Conservation (phyloP, 345 rosid genomes). For the Excoecaria cochinchinensis region DNA sequence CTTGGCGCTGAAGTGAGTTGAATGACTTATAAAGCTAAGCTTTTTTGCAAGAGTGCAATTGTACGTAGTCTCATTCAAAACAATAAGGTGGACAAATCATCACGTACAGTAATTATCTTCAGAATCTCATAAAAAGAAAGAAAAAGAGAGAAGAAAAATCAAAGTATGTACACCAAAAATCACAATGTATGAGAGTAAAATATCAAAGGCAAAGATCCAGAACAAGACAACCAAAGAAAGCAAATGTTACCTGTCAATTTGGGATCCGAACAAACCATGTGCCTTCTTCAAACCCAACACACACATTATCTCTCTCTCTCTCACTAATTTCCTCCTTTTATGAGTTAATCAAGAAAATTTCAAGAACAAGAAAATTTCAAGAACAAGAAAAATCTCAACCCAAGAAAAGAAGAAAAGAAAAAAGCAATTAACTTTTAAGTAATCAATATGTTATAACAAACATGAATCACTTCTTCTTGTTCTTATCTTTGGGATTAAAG, state of each 20-base stretch:
- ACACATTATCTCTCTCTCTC: background rate
- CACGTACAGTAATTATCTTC: background rate
- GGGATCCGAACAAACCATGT: constrained; percentile 34
- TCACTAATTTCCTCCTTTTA: background rate
- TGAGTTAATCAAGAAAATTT: background rate
- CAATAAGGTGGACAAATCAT: background rate
- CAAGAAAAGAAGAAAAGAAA: background rate
- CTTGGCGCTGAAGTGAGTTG: too few relatives aligned
- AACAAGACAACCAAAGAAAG: constrained; percentile 49
- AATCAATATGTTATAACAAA: background rate
- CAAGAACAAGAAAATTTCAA: background rate
- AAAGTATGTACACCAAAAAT: constrained; percentile 2
- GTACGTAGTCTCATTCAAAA: too few relatives aligned
- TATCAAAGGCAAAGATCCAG: constrained; percentile 16
- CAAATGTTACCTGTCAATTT: constrained; percentile 41
- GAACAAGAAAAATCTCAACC: background rate
- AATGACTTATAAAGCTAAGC: too few relatives aligned
- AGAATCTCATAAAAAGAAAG: background rate
- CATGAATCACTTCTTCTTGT: constrained; percentile 44
- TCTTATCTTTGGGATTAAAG: constrained; percentile 60
- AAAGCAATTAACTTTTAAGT: background rate
- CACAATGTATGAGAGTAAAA: constrained; percentile 14
- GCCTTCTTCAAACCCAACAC: constrained; percentile 10
- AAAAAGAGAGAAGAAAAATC: constrained; percentile 4
- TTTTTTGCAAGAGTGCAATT: too few relatives aligned